Conservation (phyloP, 768 basidiomycete genomes). For the Pulveroboletus ravenelii region DNA sequence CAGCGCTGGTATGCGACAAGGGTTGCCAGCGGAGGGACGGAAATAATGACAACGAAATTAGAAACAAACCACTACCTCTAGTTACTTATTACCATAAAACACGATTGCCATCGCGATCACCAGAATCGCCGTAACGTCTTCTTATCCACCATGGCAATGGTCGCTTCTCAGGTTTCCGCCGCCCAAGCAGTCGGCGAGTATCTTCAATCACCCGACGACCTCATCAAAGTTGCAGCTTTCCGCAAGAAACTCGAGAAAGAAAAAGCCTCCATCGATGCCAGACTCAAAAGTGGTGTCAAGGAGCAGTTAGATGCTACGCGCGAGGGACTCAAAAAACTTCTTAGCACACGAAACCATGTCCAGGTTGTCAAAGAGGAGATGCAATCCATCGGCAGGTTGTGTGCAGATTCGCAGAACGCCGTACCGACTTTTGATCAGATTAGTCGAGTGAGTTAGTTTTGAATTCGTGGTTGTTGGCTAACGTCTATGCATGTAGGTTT, state of each 20-base stretch:
- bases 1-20: neutral
- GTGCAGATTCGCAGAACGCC: constrained; percentile 66
- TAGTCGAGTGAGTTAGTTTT: constrained; percentile 61
- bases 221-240: constrained; percentile 81
- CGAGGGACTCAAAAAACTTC: constrained; percentile 78
- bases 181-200: constrained; percentile 87
- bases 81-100: no score
- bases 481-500: constrained; percentile 62
- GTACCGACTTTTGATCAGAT: constrained; percentile 94
- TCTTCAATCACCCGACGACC: constrained; percentile 90
- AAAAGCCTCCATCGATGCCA: constrained; percentile 87
- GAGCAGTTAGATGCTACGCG: constrained; percentile 89
- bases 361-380: constrained; percentile 84
- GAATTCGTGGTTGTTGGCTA: neutral
- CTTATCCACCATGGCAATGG: constrained; percentile 34
- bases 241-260: constrained; percentile 96
- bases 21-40: neutral
- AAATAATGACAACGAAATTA: neutral
- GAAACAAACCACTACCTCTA: no score
- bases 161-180: constrained; percentile 58
- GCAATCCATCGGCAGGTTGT: constrained; percentile 71
- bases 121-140: no score
- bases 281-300: constrained; percentile 86
- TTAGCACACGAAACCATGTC: constrained; percentile 71
- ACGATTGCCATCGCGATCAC: no score